phyloP scores from a whole-genome alignment of 2,329 filamentous ascomycete genomes.

The Diaporthe vexans region DNA sequence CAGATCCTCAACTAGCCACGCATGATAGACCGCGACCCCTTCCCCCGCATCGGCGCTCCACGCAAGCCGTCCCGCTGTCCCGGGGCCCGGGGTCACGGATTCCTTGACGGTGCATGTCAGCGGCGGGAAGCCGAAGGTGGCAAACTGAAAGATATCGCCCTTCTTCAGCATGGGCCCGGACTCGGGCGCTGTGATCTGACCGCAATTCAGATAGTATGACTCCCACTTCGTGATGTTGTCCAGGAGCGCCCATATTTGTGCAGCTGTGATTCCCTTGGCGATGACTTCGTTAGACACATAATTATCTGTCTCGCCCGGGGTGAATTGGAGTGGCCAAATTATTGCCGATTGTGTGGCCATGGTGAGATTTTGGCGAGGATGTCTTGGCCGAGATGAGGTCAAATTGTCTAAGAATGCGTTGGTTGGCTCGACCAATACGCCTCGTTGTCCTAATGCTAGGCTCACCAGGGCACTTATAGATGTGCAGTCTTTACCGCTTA shows the following conservation, averaged over 20 bases:
- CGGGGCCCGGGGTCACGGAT: constrained; percentile 42
- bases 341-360: constrained; percentile 44
- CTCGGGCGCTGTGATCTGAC: constrained; percentile 46
- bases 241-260: constrained; percentile 47
- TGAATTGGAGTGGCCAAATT: constrained; percentile 47
- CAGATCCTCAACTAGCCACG: constrained; percentile 49
- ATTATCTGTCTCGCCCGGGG: constrained; percentile 49
- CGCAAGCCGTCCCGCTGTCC: constrained; percentile 45
- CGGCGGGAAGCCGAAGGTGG: constrained; percentile 49
- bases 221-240: constrained; percentile 48
- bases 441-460: neutral
- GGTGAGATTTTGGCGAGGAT: neutral
- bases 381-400: neutral
- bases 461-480: neutral
- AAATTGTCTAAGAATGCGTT: neutral
- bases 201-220: constrained; percentile 47
- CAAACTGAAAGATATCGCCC: constrained; percentile 48
- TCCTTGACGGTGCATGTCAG: constrained; percentile 46
- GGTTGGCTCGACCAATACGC: neutral
- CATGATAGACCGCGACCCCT: constrained; percentile 48
- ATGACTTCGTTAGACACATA: constrained; percentile 50
- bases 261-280: constrained; percentile 46
- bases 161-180: constrained; percentile 46
- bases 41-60: constrained; percentile 45
- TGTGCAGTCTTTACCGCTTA: neutral